These are phyloP conservation scores for Yamadazyma takamatsuzukensis DNA, from an alignment of 805 yeast species.

Conservation along the genomic window DNA sequence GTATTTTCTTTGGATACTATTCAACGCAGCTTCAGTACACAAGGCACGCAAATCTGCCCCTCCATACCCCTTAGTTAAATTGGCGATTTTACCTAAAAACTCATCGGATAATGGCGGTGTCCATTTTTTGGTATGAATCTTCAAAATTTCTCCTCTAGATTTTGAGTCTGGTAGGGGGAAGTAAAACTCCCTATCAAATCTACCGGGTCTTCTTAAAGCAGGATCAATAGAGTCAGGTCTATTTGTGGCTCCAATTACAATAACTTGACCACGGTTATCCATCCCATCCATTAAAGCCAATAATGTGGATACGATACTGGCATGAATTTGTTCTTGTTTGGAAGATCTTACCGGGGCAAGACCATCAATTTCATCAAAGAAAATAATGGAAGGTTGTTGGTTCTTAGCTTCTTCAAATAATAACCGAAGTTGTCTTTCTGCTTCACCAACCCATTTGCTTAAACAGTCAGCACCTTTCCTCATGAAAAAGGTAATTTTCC, in stretches of 20 bases:
- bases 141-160: slow-evolving; percentile 74
- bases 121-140: slow-evolving; percentile 90
- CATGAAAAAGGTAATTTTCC: slow-evolving; percentile 94
- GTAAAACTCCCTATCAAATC: slow-evolving; percentile 95
- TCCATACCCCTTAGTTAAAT: slow-evolving; percentile 90
- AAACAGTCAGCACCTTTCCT: slow-evolving; percentile 96
- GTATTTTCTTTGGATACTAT: slow-evolving; percentile 84
- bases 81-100: slow-evolving; percentile 67
- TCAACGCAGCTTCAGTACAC: slow-evolving; percentile 93
- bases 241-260: slow-evolving; percentile 97
- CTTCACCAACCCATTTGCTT: slow-evolving; percentile 99
- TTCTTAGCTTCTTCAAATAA: slow-evolving; percentile 94
- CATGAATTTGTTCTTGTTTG: slow-evolving; percentile 97
- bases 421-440: slow-evolving; percentile 87
- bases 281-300: slow-evolving; percentile 98
- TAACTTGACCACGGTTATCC: slow-evolving; percentile 98
- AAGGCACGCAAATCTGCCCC: slow-evolving; percentile 95
- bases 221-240: slow-evolving; percentile 99
- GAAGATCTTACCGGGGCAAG: slow-evolving; percentile 97
- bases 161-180: slow-evolving; percentile 86
- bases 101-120: slow-evolving; percentile 58
- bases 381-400: slow-evolving; percentile 93
- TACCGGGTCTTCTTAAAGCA: slow-evolving; percentile 92
- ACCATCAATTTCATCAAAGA: slow-evolving; percentile 97
- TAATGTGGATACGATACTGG: slow-evolving; percentile 92